Percentiles rank a stretch among this genome's conserved stretches.
Evolutionary conservation across 116 monocot species (phyloP).

Genomic region (Posidonia oceanica): DNA sequence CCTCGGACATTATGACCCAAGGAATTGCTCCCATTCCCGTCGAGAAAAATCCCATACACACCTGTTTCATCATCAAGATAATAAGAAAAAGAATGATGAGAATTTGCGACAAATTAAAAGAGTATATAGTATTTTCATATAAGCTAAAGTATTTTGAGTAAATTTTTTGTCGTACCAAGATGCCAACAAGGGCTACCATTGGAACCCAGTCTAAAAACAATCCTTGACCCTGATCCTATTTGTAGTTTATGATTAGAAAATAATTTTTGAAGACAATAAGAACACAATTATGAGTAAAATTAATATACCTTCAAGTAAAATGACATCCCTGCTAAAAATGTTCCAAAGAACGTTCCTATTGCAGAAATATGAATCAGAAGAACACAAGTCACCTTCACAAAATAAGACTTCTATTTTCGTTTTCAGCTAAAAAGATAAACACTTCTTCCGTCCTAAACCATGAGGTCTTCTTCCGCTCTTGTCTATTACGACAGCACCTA

Average conservation of each 20-base stretch:
- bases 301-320: conserved; percentile 60
- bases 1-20: too few species aligned
- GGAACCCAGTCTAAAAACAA: conserved; percentile 18
- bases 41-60: too few species aligned
- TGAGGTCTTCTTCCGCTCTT: conserved; percentile 53
- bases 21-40: too few species aligned
- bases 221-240: conserved; percentile 30
- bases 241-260: not conserved
- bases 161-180: conserved; percentile 20
- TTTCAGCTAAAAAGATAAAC: not conserved
- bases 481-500: conserved; percentile 63
- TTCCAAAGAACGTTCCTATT: conserved; percentile 43
- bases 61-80: too few species aligned
- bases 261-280: not conserved
- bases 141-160: too few species aligned
- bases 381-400: not conserved
- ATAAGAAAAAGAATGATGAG: too few species aligned
- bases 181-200: conserved; percentile 33
- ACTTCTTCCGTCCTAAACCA: conserved; percentile 62
- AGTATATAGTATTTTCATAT: too few species aligned
- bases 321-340: conserved; percentile 30
- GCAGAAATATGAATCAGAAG: conserved; percentile 40
- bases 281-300: not conserved
- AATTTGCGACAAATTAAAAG: conserved; percentile 3
- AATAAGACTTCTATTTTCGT: too few species aligned